A percentile compares a stretch with the other conserved stretches of the same genome.
phyloP scores from a whole-genome alignment of 306 rosid genomes.

The Rosa lucieae region DNA sequence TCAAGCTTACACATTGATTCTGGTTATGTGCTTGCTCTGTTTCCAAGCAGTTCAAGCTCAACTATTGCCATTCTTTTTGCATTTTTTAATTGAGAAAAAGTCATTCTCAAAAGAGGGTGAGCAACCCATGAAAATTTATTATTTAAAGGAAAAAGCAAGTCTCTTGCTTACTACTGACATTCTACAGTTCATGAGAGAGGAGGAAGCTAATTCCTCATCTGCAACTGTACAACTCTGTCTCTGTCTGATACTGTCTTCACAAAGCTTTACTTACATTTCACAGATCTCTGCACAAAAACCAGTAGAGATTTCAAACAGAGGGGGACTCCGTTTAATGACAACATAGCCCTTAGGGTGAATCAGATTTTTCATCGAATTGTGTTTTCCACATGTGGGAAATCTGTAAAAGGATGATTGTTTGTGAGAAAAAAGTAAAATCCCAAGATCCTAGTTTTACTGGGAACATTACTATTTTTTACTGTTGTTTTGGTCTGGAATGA shows the following conservation, averaged over 20 bases:
- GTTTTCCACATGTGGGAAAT: slow-evolving; percentile 29
- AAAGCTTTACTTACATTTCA: slow-evolving; percentile 12
- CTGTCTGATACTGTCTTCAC: slow-evolving; percentile 18
- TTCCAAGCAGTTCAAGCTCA: slow-evolving; percentile 35
- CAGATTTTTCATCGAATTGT: slow-evolving; percentile 30
- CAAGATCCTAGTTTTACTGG: slow-evolving; percentile 42
- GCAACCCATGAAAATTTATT: slow-evolving; percentile 34
- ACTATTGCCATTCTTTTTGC: slow-evolving; percentile 28
- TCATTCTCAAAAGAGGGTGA: slow-evolving; percentile 52
- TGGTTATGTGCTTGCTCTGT: slow-evolving; percentile 48
- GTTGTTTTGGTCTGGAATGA: slow-evolving; percentile 49
- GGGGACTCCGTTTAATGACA: not conserved
- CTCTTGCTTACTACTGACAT: slow-evolving; percentile 49
- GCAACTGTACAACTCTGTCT: slow-evolving; percentile 30
- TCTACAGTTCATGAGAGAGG: slow-evolving; percentile 44
- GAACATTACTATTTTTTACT: slow-evolving; percentile 26
- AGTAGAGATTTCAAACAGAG: slow-evolving; percentile 18
- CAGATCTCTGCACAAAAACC: slow-evolving; percentile 31
- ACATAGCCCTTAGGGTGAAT: slow-evolving; percentile 19
- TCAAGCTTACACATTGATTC: slow-evolving; percentile 47
- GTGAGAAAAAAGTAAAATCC: slow-evolving; percentile 30
- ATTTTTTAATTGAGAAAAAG: slow-evolving; percentile 12
- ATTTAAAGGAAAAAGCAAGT: not conserved
- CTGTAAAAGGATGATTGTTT: slow-evolving; percentile 23
- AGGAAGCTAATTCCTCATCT: slow-evolving; percentile 44